Base-by-base conservation (phyloP, 352 stramenopile genomes). In the Phytophthora pinifolia region DNA sequence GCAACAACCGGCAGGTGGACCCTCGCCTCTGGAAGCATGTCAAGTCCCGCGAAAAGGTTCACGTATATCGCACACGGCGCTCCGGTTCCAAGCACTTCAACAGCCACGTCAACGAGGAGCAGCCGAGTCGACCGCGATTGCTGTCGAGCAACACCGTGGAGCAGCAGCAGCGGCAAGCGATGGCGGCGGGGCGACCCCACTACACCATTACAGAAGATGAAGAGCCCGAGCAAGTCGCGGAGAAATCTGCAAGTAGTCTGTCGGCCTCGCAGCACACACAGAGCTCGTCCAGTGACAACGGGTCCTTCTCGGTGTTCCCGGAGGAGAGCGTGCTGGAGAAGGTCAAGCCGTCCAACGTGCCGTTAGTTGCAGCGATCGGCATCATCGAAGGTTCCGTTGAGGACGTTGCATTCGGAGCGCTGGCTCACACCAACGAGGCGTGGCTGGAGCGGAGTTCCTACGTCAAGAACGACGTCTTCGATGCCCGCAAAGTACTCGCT, bases 1-100 rank as follows among this genome's bases (percentile, higher is more conserved):
- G 31, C 14, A 69, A 72, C 48, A 60, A 72, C 22, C 72, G 74
- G 1, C 60, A 68, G 31, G 53, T 89, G 8, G 50, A 76, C 29
- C 32, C 43, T 31, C 55, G 70, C 0, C 55, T 78, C 18, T 89
- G 79, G 79, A 86, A 83, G 46, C 70, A 74, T 22, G 41, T 83
- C 35, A 80, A 78, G 54, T 68, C 67, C 2, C 76, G 74, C 43
- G 79, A 89, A 62, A 72, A 79, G 37, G 60, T 89, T 35, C 63
- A 78, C 22, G 62, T 86, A 17, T 89, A 80, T 42, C 72, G 75
- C 33, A 76, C 78, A 15, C 79, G 76, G n/a, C 62, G 66, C 2
- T 53, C 71, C 14, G 57, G 50, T 30, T 59, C 49, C 17, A 72
- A 69, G 36, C 39, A 35, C 14, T 9, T 57, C 2, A 51, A 74